phyloP scores from a whole-genome alignment of 2,329 filamentous ascomycete genomes.

The Hypoxylon sp. region DNA sequence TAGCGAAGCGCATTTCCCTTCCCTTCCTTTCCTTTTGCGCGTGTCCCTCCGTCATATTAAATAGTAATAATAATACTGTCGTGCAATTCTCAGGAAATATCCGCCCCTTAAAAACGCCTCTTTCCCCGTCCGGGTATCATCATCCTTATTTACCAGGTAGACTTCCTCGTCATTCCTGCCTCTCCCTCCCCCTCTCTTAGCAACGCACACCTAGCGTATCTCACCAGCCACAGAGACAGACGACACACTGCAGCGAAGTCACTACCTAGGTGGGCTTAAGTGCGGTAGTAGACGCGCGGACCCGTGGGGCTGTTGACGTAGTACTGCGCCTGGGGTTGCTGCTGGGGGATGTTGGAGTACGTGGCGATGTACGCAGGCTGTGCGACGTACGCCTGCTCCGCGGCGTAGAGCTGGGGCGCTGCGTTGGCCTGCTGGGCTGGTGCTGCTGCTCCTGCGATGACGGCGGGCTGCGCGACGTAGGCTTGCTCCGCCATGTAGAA shows the following conservation, averaged over 20 bases:
- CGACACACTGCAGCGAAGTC: neutral
- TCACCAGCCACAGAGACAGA: neutral
- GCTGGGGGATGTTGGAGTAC: neutral
- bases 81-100: no score
- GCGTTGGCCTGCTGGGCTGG: neutral
- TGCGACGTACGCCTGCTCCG: constrained; percentile 31
- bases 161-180: neutral
- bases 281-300: constrained; percentile 27
- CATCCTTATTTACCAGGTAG: neutral
- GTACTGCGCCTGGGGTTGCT: constrained; percentile 29
- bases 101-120: neutral
- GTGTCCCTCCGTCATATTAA: neutral
- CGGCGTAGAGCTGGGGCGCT: constrained; percentile 2
- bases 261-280: neutral
- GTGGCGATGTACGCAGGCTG: constrained; percentile 23
- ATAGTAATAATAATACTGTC: neutral
- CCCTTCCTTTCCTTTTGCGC: neutral
- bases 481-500: constrained; percentile 21
- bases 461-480: neutral
- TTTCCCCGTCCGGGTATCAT: neutral
- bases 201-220: neutral
- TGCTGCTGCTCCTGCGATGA: neutral
- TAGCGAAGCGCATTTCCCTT: neutral
- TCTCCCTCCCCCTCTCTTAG: neutral
- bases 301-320: constrained; percentile 29